Evolutionary conservation across 2,329 filamentous ascomycete species (phyloP).

Genomic region (Ambrosiella cleistominuta): DNA sequence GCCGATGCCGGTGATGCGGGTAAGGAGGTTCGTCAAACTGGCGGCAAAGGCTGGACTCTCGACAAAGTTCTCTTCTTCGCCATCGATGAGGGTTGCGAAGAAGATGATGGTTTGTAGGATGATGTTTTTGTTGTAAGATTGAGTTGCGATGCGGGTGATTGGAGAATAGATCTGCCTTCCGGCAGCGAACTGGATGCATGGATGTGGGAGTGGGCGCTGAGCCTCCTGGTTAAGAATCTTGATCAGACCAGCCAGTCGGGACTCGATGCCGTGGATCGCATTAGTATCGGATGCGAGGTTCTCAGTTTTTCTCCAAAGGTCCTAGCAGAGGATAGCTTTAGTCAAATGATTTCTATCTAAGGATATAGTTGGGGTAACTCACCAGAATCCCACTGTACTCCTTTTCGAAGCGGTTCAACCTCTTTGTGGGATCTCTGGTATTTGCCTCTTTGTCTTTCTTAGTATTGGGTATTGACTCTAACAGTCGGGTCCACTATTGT

Average conservation of each 20-base stretch:
- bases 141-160: constrained; percentile 74
- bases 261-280: constrained; percentile 44
- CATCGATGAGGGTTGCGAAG: constrained; percentile 85
- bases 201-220: constrained; percentile 71
- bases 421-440: constrained; percentile 44
- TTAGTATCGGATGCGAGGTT: constrained; percentile 43
- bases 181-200: constrained; percentile 75
- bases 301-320: constrained; percentile 41
- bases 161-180: constrained; percentile 77
- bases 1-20: constrained; percentile 51
- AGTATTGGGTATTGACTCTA: constrained; percentile 43
- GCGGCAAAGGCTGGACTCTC: constrained; percentile 72
- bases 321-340: constrained; percentile 4
- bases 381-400: constrained; percentile 47
- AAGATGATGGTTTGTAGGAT: constrained; percentile 70
- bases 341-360: neutral
- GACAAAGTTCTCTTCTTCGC: constrained; percentile 88
- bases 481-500: constrained; percentile 47
- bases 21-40: constrained; percentile 71
- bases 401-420: constrained; percentile 48
- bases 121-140: constrained; percentile 69
- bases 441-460: constrained; percentile 36
- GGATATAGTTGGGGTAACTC: constrained; percentile 16
- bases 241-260: constrained; percentile 44
- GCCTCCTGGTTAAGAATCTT: constrained; percentile 76